Conservation (phyloP, 2,329 filamentous ascomycete species). For the Ceratocystis cubensis region DNA sequence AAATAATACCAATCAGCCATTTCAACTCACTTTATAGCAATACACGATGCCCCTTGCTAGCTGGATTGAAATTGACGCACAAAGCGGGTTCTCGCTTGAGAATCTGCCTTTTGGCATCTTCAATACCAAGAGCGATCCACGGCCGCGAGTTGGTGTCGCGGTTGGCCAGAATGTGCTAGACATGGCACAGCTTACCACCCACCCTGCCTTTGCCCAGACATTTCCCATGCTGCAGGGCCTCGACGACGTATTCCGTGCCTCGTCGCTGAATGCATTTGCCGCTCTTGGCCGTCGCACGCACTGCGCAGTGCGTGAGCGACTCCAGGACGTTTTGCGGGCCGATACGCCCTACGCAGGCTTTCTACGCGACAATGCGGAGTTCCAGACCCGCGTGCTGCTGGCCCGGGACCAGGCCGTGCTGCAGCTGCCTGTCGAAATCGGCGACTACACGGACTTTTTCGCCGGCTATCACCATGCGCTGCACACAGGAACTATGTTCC, state of each 20-base stretch:
- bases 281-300: conserved; percentile 53
- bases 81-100: conserved; percentile 48
- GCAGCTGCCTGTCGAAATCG: conserved; percentile 58
- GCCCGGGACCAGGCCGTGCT: not conserved
- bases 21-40: not conserved
- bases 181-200: conserved; percentile 29
- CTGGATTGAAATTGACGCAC: conserved; percentile 25
- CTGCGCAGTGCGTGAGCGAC: conserved; percentile 51
- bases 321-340: conserved; percentile 45
- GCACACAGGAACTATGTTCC: conserved; percentile 49
- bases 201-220: conserved; percentile 20
- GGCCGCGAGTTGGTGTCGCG: conserved; percentile 51
- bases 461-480: conserved; percentile 62
- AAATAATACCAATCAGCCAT: not conserved
- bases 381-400: not conserved
- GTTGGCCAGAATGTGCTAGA: conserved; percentile 57
- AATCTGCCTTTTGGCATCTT: conserved; percentile 71
- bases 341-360: conserved; percentile 30
- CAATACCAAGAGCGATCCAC: conserved; percentile 40
- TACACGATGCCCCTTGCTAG: conserved; percentile 11
- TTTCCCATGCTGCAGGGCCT: conserved; percentile 13
- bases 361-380: conserved; percentile 9
- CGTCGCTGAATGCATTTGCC: conserved; percentile 57
- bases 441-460: conserved; percentile 68
- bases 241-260: conserved; percentile 27